A percentile compares a stretch with the other conserved stretches of the same genome.
Conservation (phyloP, 345 rosid species). For the Linum lewisii region DNA sequence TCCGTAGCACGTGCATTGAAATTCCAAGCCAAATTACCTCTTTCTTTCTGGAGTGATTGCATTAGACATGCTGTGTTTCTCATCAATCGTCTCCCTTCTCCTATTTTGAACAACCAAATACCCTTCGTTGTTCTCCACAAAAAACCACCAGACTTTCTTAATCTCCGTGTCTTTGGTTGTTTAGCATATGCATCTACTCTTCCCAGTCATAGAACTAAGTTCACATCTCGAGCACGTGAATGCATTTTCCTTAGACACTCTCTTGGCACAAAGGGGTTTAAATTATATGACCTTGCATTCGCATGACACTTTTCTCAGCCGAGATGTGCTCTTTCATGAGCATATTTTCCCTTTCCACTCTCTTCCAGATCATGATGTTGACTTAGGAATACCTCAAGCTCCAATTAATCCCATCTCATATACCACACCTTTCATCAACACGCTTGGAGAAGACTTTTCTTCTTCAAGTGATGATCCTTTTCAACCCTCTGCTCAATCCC, state of each 20-base stretch:
- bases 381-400: no score
- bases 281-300: background rate
- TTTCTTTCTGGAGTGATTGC: background rate
- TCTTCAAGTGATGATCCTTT: no score
- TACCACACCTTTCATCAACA: no score
- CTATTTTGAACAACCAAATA: background rate
- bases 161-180: slow-evolving; percentile 1
- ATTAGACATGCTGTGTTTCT: no score
- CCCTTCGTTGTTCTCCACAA: background rate
- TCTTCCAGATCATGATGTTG: no score
- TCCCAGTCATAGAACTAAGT: background rate
- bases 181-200: slow-evolving; percentile 1
- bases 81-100: background rate
- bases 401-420: no score
- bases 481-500: no score
- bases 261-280: background rate
- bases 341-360: no score
- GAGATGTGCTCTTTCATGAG: no score
- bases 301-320: no score
- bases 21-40: background rate
- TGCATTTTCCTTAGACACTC: background rate
- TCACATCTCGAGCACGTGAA: background rate
- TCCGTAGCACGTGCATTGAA: background rate
- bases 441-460: no score
- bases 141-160: background rate